Base-by-base conservation (phyloP, 176 grass and related monocot species). In the Lolium multiflorum region DNA sequence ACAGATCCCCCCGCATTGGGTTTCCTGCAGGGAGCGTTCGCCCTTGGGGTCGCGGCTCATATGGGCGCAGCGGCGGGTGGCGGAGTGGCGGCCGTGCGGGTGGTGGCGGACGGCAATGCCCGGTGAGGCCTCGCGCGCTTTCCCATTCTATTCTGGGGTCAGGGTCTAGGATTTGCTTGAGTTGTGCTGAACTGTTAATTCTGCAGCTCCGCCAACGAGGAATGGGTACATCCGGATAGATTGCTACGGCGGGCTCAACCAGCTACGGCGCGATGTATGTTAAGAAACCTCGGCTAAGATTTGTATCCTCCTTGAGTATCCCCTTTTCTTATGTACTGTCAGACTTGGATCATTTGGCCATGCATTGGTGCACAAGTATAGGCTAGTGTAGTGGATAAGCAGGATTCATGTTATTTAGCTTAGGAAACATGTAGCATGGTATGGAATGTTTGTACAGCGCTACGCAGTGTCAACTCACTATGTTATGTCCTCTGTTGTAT, bases 251-350 rank as follows among this genome's bases (percentile, higher is more conserved):
- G 94, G 97, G 57, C 97, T 97, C 55, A 99, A 99, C 85, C 97
- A 99, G 83, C 91, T 99, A 87, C 90, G 97, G 90, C 97, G 94
- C 79, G 97, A 94, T 94, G 94, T 99, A 91, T 22, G 94, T 88
- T 91, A 83, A 91, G 39, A 39, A 13, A 71, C 84, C 84, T 74
- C 64, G 39, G 39, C 66, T 90, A 71, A 15, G 84, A 68, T 62
- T 52, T 94, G 77, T 8, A 63, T 77, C 59, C 82, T 80, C 87
- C 82, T 22, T 85, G 56, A 35, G 56, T 81, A 80, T 56, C 18
- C 7, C 25, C 47, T 66, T 75, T 85, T 17, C 5, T 74, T 59
- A 18, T 81, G 31, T 37, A 26, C 2, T 18, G 22, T 74, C n/a
- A 56, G 26, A 74, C 46, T 26, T 51, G 46, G 20, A 85, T 69